These are phyloP conservation scores for Beta macrorhiza DNA, from an alignment of 179 eudicot species.

Conservation along the genomic window DNA sequence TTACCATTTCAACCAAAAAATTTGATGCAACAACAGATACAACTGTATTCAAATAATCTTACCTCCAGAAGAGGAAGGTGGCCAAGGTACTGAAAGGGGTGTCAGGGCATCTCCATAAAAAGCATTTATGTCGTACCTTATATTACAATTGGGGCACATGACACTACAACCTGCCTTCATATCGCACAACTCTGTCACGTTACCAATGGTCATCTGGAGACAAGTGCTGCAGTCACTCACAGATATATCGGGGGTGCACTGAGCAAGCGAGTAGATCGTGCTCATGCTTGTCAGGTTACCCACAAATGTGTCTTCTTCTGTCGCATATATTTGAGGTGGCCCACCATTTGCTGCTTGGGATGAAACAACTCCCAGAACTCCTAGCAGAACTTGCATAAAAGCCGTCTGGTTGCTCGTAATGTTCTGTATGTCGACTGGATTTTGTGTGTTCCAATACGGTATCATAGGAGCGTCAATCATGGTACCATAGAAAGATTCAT, in stretches of 20 bases:
- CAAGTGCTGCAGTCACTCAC: slow-evolving; percentile 25
- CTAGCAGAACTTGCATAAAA: slow-evolving; percentile 24
- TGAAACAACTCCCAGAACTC: slow-evolving; percentile 18
- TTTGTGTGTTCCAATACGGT: slow-evolving; percentile 30
- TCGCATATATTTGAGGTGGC: slow-evolving; percentile 16
- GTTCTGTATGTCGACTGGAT: slow-evolving; percentile 20
- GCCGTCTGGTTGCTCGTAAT: slow-evolving; percentile 21
- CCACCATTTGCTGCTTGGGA: slow-evolving; percentile 11
- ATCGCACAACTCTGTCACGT: slow-evolving; percentile 29
- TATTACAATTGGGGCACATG: slow-evolving; percentile 34
- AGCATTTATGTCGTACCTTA: slow-evolving; percentile 28
- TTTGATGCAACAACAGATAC: too few relatives aligned
- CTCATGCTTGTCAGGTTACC: slow-evolving; percentile 21
- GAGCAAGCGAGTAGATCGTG: slow-evolving; percentile 28
- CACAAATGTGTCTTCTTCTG: slow-evolving; percentile 23
- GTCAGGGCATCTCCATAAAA: slow-evolving; percentile 24
- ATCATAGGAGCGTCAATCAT: slow-evolving; percentile 34
- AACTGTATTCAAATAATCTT: not conserved
- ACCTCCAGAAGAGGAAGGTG: slow-evolving; percentile 8
- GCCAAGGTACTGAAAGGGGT: not conserved
- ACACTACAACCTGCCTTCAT: slow-evolving; percentile 32
- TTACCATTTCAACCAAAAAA: too few relatives aligned
- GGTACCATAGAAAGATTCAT: slow-evolving; percentile 28
- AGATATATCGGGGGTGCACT: slow-evolving; percentile 33
- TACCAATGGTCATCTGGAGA: slow-evolving; percentile 27